Conservation (phyloP, 495 filamentous ascomycete species). For the Darksidea phi region DNA sequence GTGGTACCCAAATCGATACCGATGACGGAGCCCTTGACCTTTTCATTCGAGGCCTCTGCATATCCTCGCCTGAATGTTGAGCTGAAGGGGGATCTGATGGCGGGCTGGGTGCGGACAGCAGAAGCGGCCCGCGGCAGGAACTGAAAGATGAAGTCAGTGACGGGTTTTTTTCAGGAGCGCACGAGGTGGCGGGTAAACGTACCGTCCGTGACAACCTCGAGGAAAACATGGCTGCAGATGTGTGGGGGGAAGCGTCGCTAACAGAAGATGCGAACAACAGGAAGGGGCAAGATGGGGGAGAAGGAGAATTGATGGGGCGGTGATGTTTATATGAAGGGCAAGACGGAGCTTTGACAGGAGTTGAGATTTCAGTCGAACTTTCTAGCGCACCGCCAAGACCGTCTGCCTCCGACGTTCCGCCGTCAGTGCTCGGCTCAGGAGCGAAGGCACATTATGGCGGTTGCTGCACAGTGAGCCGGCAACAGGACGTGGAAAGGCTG, state of each 20-base stretch:
- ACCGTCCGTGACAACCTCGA: constrained; percentile 68
- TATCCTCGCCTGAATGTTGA: constrained; percentile 72
- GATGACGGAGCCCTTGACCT: constrained; percentile 93
- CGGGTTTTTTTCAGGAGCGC: constrained; percentile 31
- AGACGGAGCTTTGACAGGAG: constrained; percentile 6
- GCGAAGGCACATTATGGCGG: too few species aligned
- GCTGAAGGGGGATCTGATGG: constrained; percentile 53
- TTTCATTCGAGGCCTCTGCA: constrained; percentile 71
- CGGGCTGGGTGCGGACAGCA: constrained; percentile 51
- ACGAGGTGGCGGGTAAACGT: constrained; percentile 49
- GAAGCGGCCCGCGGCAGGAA: constrained; percentile 68
- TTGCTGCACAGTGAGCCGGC: too few species aligned
- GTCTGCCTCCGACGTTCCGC: too few species aligned
- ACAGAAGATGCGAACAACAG: constrained; percentile 35
- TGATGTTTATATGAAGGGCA: constrained; percentile 28
- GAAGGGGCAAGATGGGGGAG: neutral
- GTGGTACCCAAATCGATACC: constrained; percentile 99
- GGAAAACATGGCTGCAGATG: constrained; percentile 58
- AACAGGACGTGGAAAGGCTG: too few species aligned
- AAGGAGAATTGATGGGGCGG: constrained; percentile 12
- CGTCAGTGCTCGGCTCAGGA: too few species aligned
- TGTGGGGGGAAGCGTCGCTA: constrained; percentile 22
- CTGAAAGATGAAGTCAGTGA: constrained; percentile 37
- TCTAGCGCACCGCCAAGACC: neutral
- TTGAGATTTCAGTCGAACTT: constrained; percentile 31